Conservation (phyloP, 495 filamentous ascomycete species). For the Cercophora sp. region DNA sequence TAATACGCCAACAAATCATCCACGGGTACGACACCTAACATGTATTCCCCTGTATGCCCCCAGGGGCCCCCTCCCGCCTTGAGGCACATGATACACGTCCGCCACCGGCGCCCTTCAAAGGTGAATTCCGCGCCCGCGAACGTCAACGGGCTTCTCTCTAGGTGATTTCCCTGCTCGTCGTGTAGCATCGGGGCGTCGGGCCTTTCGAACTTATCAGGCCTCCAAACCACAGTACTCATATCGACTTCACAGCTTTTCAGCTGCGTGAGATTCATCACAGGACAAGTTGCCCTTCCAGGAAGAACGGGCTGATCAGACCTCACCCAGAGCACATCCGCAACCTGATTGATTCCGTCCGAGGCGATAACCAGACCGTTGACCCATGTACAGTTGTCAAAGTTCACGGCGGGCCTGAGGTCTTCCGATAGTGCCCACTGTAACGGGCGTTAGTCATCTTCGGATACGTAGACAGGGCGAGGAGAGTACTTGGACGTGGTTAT, state of each 20-base stretch:
- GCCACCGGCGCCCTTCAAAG: too few relatives aligned
- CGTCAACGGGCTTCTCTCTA: too few relatives aligned
- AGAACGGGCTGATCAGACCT: constrained; percentile 13
- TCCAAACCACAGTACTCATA: too few relatives aligned
- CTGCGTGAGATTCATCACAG: constrained; percentile 14
- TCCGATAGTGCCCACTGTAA: constrained; percentile 15
- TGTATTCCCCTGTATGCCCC: too few relatives aligned
- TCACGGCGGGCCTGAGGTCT: constrained; percentile 13
- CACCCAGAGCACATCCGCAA: constrained; percentile 17
- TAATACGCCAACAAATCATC: too few relatives aligned
- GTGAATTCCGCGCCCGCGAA: too few relatives aligned
- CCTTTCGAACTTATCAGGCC: too few relatives aligned
- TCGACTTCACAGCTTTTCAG: constrained; percentile 4
- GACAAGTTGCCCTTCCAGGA: constrained; percentile 1
- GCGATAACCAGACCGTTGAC: constrained; percentile 12
- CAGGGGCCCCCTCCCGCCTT: too few relatives aligned
- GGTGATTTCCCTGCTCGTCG: too few relatives aligned
- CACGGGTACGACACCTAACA: too few relatives aligned
- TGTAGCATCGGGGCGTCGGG: too few relatives aligned
- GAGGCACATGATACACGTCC: too few relatives aligned
- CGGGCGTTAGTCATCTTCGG: not conserved
- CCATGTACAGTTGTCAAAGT: not conserved
- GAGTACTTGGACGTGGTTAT: constrained; percentile 22
- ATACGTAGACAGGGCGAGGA: not conserved
- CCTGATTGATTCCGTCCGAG: constrained; percentile 1